phyloP scores from a whole-genome alignment of 139 green algal genomes.

The Chlamydomonas sp. region DNA sequence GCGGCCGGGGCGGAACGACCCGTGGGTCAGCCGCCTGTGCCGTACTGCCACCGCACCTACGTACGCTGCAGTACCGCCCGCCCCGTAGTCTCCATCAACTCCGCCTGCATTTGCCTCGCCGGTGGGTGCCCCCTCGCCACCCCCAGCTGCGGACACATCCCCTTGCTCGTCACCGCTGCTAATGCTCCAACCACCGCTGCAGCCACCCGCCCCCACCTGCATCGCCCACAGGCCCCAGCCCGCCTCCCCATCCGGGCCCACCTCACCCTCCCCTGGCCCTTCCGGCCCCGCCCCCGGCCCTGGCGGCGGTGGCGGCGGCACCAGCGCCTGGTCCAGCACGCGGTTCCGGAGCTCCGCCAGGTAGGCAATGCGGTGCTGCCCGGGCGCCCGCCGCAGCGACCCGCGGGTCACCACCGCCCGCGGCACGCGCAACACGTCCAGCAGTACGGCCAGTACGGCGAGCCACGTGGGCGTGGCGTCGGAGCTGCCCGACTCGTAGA shows the following conservation, averaged over 20 bases:
- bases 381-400: neutral
- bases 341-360: constrained; percentile 61
- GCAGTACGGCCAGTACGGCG: constrained; percentile 7
- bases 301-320: neutral
- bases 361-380: constrained; percentile 54
- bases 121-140: too few relatives aligned
- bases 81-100: neutral
- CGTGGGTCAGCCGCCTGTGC: neutral
- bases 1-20: constrained; percentile 24
- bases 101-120: too few relatives aligned
- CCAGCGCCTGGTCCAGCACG: constrained; percentile 43
- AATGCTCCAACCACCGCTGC: too few relatives aligned
- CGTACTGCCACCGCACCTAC: neutral
- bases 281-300: too few relatives aligned
- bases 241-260: too few relatives aligned
- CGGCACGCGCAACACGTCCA: constrained; percentile 11
- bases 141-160: too few relatives aligned
- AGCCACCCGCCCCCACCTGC: too few relatives aligned
- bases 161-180: too few relatives aligned
- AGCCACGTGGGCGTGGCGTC: constrained; percentile 29
- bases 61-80: neutral
- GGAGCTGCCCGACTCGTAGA: constrained; percentile 14
- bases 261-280: too few relatives aligned
- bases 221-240: too few relatives aligned
- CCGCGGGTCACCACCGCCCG: neutral